phyloP scores from a whole-genome alignment of 768 basidiomycete species.

The Rhizopogon sp. region DNA sequence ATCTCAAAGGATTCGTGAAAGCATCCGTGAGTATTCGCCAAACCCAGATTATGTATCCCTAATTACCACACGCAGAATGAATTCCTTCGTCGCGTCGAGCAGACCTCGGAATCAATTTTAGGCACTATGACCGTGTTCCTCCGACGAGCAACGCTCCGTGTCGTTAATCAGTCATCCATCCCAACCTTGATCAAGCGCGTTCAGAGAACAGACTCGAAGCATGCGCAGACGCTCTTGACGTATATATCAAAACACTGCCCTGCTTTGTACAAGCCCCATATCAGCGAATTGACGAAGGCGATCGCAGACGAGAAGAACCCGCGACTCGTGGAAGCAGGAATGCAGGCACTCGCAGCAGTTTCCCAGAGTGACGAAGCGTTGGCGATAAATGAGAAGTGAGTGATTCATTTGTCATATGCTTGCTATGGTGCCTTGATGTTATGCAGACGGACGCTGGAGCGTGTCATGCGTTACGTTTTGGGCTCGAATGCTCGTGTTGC shows the following conservation, averaged over 20 bases:
- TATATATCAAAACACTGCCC: conserved; percentile 76
- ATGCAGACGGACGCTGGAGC: conserved; percentile 61
- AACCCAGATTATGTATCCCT: neutral
- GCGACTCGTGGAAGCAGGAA: conserved; percentile 53
- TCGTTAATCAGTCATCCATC: conserved; percentile 83
- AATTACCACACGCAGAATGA: conserved; percentile 50
- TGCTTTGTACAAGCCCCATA: conserved; percentile 65
- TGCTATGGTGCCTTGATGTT: neutral
- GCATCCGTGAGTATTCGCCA: conserved; percentile 44
- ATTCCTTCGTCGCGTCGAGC: conserved; percentile 71
- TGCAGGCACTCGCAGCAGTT: conserved; percentile 75
- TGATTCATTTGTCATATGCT: conserved; percentile 7
- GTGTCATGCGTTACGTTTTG: conserved; percentile 53
- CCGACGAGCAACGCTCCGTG: conserved; percentile 62
- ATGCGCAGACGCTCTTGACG: conserved; percentile 48
- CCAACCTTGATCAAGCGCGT: conserved; percentile 73
- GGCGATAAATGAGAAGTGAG: conserved; percentile 63
- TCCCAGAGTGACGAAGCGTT: conserved; percentile 54
- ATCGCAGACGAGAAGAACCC: conserved; percentile 60
- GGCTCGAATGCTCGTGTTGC: conserved; percentile 62
- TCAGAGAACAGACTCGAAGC: conserved; percentile 38
- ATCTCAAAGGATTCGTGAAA: conserved; percentile 77
- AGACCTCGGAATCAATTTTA: conserved; percentile 53
- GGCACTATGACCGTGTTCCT: conserved; percentile 69
- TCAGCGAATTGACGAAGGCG: conserved; percentile 70